Evolutionary conservation across 176 grass and related monocot species (phyloP).

Genomic region (Themeda triandra): DNA sequence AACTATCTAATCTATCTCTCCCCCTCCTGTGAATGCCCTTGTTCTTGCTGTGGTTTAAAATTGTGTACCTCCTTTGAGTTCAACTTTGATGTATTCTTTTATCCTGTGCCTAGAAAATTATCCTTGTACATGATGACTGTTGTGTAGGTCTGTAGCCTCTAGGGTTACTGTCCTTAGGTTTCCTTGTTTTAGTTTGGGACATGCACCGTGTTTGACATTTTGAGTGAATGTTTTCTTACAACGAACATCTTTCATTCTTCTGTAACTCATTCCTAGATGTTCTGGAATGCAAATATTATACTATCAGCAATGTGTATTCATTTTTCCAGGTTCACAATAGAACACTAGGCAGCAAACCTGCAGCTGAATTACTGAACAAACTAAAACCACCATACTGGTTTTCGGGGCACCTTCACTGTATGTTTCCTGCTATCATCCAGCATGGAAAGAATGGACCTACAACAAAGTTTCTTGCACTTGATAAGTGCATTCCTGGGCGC

Average conservation of each 20-base stretch:
- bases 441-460: slow-evolving; percentile 61
- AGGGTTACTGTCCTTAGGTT: background rate
- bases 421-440: slow-evolving; percentile 72
- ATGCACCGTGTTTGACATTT: background rate
- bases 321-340: slow-evolving; percentile 59
- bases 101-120: background rate
- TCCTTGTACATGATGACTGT: background rate
- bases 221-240: background rate
- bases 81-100: background rate
- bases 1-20: background rate
- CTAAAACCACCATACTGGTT: slow-evolving; percentile 85
- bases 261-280: background rate
- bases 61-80: background rate
- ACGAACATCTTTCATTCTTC: background rate
- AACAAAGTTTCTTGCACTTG: slow-evolving; percentile 87
- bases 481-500: slow-evolving; percentile 73
- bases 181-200: background rate
- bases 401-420: slow-evolving; percentile 74
- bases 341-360: slow-evolving; percentile 70
- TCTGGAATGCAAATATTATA: background rate
- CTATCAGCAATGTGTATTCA: background rate
- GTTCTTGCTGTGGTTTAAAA: background rate
- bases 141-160: background rate
- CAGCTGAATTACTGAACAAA: slow-evolving; percentile 75
- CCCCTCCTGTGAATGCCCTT: background rate